phyloP scores from a whole-genome alignment of 306 rosid species.

The Cucumis cinereus region DNA sequence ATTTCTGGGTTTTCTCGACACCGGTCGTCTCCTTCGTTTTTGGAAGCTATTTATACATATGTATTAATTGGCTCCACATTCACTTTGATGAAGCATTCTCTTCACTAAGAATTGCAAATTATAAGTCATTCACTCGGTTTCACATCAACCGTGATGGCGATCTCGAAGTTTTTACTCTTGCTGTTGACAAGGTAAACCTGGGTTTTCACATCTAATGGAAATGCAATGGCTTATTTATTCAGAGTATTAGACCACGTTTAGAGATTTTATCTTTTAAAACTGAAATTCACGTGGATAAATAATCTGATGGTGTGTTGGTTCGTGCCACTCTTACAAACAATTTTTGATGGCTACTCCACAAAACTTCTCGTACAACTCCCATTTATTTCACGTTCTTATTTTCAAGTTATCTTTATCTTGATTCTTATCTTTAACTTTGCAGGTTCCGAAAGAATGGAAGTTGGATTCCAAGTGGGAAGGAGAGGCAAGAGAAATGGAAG shows the following conservation, averaged over 20 bases:
- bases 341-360: not conserved
- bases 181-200: constrained; percentile 71
- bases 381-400: not conserved
- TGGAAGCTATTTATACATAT: constrained; percentile 82
- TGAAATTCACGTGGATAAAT: not conserved
- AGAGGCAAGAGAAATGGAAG: constrained; percentile 23
- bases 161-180: constrained; percentile 91
- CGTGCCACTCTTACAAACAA: not conserved
- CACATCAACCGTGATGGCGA: constrained; percentile 57
- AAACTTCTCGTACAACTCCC: not conserved
- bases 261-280: not conserved
- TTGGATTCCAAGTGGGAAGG: constrained; percentile 45
- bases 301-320: not conserved
- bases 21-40: constrained; percentile 89
- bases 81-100: constrained; percentile 99
- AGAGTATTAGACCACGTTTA: not conserved
- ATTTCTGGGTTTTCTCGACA: constrained; percentile 91
- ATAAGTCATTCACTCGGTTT: constrained; percentile 83
- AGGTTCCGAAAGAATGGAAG: constrained; percentile 56
- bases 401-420: not conserved
- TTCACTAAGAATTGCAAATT: constrained; percentile 85
- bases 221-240: not conserved
- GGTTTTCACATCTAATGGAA: not conserved
- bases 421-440: not conserved
- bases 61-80: constrained; percentile 90